Evolutionary conservation across 345 rosid species (phyloP), one percentile per base, ranked within the genome.

Genomic region (Cardamine occulta): DNA sequence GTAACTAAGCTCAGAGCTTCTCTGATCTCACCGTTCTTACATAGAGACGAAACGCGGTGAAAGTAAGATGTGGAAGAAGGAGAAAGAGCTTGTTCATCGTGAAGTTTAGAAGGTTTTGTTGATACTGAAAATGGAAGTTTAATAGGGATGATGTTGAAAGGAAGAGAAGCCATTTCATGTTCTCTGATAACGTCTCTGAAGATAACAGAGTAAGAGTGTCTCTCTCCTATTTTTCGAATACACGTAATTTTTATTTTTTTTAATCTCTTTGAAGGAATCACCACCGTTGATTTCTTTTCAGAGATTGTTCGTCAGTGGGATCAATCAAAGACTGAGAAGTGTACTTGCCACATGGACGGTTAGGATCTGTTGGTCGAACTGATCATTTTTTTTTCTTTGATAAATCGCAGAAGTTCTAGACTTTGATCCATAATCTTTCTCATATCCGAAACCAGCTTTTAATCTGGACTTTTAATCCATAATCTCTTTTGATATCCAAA

Each of bases 1-100:
- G 80, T 81, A 29, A 89, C 84, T 21, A 89, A 68, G 53, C 72
- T 72, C 49, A 85, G 76, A 68, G 95, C 96, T 71, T 82, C 83
- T 74, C 48, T 86, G 74, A 88, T 71, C 64, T 79, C 84, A 68
- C 91, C 89, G 59, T 85, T 85, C 66, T 76, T 85, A 70, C 85
- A 86, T 1, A 90, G 86, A 71, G 84, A 81, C 18, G 86, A 81
- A 29, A 86, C 81, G 63, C 44, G 69, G 19, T 83, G 82, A 75
- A 84, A 70, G 81, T 84, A 89, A 53, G 87, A 81, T 6, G 77
- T 35, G 15, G 70, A 42, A 4, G 28, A 40, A 73, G 73, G 40
- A 8, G 10, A 24, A 17, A 6, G 72, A 66, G 67, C 15, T 39
- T 67, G 69, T 0, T 63, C 80, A 74, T 72, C 68, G 56, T 54